phyloP scores from a whole-genome alignment of 176 grass and related monocot genomes.

The Miscanthus lutarioriparius region DNA sequence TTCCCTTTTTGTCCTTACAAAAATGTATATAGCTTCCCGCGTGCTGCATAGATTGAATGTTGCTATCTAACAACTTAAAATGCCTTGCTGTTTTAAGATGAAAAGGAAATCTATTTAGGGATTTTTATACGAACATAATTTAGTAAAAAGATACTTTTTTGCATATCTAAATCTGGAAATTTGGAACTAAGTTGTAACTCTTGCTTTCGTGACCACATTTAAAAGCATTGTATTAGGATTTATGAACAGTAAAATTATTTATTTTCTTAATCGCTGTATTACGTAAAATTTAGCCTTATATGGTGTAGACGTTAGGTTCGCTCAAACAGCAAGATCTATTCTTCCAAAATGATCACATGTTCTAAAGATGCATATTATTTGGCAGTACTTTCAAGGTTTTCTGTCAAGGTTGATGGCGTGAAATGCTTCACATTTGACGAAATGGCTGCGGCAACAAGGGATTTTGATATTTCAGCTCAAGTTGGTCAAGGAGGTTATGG shows the following conservation, averaged over 20 bases:
- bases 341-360: slow-evolving; percentile 2
- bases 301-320: background rate
- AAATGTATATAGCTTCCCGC: slow-evolving; percentile 1
- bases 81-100: slow-evolving; percentile 1
- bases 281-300: background rate
- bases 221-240: background rate
- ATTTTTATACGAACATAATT: background rate
- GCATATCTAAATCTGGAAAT: background rate
- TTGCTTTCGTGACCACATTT: slow-evolving; percentile 13
- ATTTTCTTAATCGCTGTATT: background rate
- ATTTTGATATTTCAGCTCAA: slow-evolving; percentile 70
- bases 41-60: slow-evolving; percentile 25
- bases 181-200: background rate
- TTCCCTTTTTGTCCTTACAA: background rate
- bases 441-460: slow-evolving; percentile 67
- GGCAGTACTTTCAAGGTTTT: slow-evolving; percentile 61
- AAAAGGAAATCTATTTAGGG: background rate
- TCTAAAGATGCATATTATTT: slow-evolving; percentile 35
- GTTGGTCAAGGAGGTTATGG: slow-evolving; percentile 94
- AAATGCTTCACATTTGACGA: slow-evolving; percentile 84
- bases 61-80: slow-evolving; percentile 3
- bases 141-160: background rate
- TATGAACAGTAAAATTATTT: background rate
- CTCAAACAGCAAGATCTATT: slow-evolving; percentile 6
- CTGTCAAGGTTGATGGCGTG: slow-evolving; percentile 81